Base-by-base conservation (phyloP, 805 yeast species). In the Millerago galiae region DNA sequence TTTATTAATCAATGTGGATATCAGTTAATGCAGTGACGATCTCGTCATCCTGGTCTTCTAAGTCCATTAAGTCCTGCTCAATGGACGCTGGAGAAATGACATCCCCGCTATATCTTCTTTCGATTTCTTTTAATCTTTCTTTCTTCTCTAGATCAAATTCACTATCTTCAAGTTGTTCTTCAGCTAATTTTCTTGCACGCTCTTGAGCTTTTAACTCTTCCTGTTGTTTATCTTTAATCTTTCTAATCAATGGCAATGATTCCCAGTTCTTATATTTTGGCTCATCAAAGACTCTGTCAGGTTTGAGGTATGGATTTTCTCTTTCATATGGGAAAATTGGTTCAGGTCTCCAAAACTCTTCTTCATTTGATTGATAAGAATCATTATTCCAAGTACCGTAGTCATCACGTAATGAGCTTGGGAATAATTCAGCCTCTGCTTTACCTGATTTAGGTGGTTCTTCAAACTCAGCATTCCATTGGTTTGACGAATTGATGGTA, bases 381-480 rank as follows among this genome's bases (percentile, higher is more conserved):
- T 37, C 38, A 24, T 35, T 21, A 26, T 25, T 13, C 44, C 44
- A 41, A 21, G 15, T 34, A 7, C 30, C 13, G 16, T 36, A 37
- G 3, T 17, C 8, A n/a, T 36, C 28, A 13, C 29, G 16, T 4
- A 37, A 13, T n/a, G 44, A 21, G 4, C 44, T 29, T 8, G 58
- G 56, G 48, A 60, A 51, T 11, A 37, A 14, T 2, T 49, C 51
- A 18, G 61, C 62, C 37, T 59, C 58, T 16, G 63, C 57, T 25
- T 28, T 42, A 10, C 60, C 57, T 31, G 51, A 43, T 32, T 48
- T 52, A 17, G 78, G 77, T 9, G 77, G 77, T 8, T 65, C 62
- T 36, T 62, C 67, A 11, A 40, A 50, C 2, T 73, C 59, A 8
- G 78, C 71, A 42, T 73, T 67, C 79, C 79, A 74, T 51, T 46